Percentiles rank a stretch among this genome's conserved stretches.
Evolutionary conservation across 2,329 filamentous ascomycete genomes (phyloP).

Genomic region (Anisogramma anomala): DNA sequence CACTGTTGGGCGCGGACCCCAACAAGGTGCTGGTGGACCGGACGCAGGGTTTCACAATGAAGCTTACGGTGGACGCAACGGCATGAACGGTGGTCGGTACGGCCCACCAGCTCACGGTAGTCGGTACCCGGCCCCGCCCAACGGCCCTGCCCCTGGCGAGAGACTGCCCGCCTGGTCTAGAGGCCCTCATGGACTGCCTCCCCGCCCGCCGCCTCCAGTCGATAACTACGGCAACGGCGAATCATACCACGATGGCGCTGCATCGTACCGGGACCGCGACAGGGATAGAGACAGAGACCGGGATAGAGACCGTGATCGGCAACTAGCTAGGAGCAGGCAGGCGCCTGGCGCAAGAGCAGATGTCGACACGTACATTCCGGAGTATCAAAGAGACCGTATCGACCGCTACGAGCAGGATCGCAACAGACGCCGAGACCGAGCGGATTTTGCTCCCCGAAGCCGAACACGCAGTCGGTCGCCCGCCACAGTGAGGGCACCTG

Average conservation of each 20-base stretch:
- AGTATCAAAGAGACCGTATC: conserved; percentile 29
- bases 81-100: conserved; percentile 35
- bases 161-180: conserved; percentile 45
- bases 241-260: conserved; percentile 15
- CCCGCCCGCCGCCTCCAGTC: conserved; percentile 37
- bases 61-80: conserved; percentile 36
- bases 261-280: conserved; percentile 22
- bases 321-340: conserved; percentile 18
- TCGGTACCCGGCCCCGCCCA: conserved; percentile 20
- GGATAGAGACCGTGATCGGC: conserved; percentile 19
- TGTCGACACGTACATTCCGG: conserved; percentile 40
- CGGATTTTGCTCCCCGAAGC: conserved; percentile 1
- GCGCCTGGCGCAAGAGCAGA: conserved; percentile 19
- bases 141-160: conserved; percentile 18
- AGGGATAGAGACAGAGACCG: conserved; percentile 25
- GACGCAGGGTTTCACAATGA: conserved; percentile 42
- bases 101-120: conserved; percentile 18
- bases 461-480: conserved; percentile 13
- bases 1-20: conserved; percentile 65
- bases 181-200: conserved; percentile 31
- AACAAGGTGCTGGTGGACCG: conserved; percentile 29
- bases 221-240: conserved; percentile 24
- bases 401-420: conserved; percentile 25
- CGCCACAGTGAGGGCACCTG: conserved; percentile 1
- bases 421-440: conserved; percentile 9